Evolutionary conservation across 176 grass and related monocot genomes (phyloP), one percentile per base, ranked within the genome.

Genomic region (Echinochloa phyllopogon): DNA sequence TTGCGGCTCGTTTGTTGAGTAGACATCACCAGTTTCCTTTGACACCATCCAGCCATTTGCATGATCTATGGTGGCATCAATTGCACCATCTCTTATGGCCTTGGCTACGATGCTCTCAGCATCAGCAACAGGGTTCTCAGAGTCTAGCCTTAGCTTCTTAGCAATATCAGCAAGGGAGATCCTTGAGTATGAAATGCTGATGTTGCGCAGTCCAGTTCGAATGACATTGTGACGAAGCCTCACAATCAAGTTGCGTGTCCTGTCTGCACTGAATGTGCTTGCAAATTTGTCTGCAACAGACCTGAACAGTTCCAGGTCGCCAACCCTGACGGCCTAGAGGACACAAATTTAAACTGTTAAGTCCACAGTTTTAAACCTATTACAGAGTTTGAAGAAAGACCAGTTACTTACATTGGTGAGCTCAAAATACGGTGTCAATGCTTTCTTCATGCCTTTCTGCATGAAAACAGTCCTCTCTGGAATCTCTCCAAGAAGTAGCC

Each of bases 381-480:
- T 16, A 24, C 15, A 25, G 18, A 23, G 5, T 48, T 69, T 37
- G 2, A 69, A 50, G 8, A 72, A 59, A 41, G 56, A 42, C 45
- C 18, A 18, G 37, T 15, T 53, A 74, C 87, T 89, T 81, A 94
- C 94, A 84, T 94, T 94, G 62, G 94, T 97, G 62, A 97, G 94
- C 82, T 94, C 92, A 76, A 97, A 97, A 76, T 97, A 97, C 8
- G 94, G 94, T 47, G 80, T 82, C 74, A 97, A 83, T n/a, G 94
- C 94, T 39, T 89, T 88, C 76, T 97, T 94, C 94, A 94, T 97
- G 55, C 94, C 94, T 75, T 94, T 94, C 65, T 97, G 94, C 92
- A 97, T 97, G 83, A 97, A 97, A 69, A 94, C 65, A 24, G 94
- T 97, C 83, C 92, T 92, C 72, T 97, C 94, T 21, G 94, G 94